Base-by-base conservation (phyloP, 768 basidiomycete species). In the Rubroboletus pulcherrimus region DNA sequence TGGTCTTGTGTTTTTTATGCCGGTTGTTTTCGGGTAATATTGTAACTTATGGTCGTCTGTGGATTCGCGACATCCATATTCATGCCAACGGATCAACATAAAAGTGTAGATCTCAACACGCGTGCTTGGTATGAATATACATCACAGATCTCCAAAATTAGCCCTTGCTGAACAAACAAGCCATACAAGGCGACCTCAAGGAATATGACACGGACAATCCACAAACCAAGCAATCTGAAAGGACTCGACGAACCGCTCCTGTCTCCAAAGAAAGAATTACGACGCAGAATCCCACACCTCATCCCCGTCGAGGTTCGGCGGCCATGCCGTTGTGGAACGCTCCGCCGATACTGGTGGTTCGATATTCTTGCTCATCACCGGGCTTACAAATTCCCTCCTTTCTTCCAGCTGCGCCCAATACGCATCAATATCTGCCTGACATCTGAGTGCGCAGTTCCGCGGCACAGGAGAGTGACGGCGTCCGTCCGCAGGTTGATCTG, bases 291-390 rank as follows among this genome's bases (percentile, higher is more conserved):
- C 59, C 56, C 64, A 64, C 56, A 62, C 56, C 4, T 46, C 53
- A 59, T 64, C 48, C 60, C 59, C 70, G 60, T 66, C 62, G 46
- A 61, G 56, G 29, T 58, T 50, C 56, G 64, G 60, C 51, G 57
- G 55, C 71, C 70, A 70, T 38, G 49, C 38, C 19, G 53, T 74
- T 40, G 78, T 78, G 50, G 75, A 81, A 43, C 79, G 77, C 69
- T 79, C 77, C 56, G 74, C 74, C 53, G 79, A 81, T 17, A 77
- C 70, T 39, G 74, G 70, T 66, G 49, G 43, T 35, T 57, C 59
- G 49, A 57, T 52, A 15, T 57, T 39, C 39, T 50, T 49, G n/a
- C 24, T 41, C 47, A 11, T 31, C 31, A 21, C 15, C 49, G 34
- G 33, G 51, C 51, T 55, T 44, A 44, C 43, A 39, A 49, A 55